Base-by-base conservation (phyloP, 352 stramenopile genomes). In the Globisporangium spinosum region DNA sequence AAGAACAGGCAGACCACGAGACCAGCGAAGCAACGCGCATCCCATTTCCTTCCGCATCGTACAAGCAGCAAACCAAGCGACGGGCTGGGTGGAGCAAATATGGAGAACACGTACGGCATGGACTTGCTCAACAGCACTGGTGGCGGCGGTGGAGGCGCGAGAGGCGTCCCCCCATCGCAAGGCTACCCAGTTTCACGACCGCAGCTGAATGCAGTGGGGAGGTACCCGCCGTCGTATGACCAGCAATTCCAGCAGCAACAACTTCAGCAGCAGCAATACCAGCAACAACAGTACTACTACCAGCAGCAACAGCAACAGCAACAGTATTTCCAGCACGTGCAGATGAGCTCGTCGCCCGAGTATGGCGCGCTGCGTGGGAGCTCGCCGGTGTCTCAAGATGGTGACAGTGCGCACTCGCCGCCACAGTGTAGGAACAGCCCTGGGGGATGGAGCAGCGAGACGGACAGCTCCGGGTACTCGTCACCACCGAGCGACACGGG, bases 401-500 rank as follows among this genome's bases (percentile, higher is more conserved):
- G 7, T 10, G 10, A 60, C n/a, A 35, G 23, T 4, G 1, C 7
- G 9, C 2, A 47, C 10, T 68, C 53, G 7, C 27, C 34, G 22
- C 27, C 45, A 29, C 51, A 40, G 53, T 55, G 35, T 47, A 27
- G 58, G 8, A 49, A 67, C 2, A 73, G 68, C 25, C 68, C 68
- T 1, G 47, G 64, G n/a, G 68, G 54, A 22, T 73, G 68, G 68
- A 73, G 68, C 40, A 70, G 68, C 47, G 55, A 76, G 62, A 77
- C 74, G 25, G 74, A 79, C 59, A 69, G 64, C n/a, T 80, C 74
- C 12, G 71, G 72, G 17, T 70, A 74, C 23, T 76, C 68, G 17
- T 74, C 74, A 15, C 74, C 74, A 0, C 71, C 74, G 32, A 80
- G 71, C 35, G 74, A 80, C 59, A 64, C 67, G 7, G 58, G 69